These are phyloP conservation scores for Umbelopsis sp. DNA, from an alignment of 192 early-diverging fungal species.

Conservation along the genomic window DNA sequence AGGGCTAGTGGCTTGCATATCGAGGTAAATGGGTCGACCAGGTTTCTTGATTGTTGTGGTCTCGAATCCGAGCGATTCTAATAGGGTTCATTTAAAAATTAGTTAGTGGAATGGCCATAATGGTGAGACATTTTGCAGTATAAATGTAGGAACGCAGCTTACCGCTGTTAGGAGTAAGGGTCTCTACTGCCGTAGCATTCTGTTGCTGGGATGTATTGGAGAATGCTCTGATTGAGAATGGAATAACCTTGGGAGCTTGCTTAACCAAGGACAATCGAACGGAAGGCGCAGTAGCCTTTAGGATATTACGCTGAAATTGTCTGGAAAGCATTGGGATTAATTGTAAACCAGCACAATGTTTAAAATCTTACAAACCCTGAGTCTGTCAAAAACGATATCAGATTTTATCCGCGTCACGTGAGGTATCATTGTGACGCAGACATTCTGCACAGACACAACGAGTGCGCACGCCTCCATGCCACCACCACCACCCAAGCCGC, in stretches of 20 bases:
- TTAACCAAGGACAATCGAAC: background rate
- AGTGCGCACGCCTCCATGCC: too few species aligned
- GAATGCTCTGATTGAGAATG: background rate
- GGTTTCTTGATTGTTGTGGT: slow-evolving; percentile 36
- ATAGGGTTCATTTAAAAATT: background rate
- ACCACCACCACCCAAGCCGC: too few species aligned
- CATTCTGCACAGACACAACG: too few species aligned
- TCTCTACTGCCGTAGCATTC: background rate
- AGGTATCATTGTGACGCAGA: too few species aligned
- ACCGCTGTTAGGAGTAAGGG: background rate
- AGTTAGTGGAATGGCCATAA: background rate
- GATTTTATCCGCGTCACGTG: background rate
- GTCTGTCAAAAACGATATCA: slow-evolving; percentile 6
- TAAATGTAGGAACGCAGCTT: background rate
- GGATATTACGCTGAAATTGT: slow-evolving; percentile 14
- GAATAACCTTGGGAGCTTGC: background rate
- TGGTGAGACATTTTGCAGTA: background rate
- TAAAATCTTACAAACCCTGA: background rate
- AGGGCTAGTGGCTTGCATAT: slow-evolving; percentile 93
- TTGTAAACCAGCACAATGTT: background rate
- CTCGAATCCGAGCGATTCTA: slow-evolving; percentile 59
- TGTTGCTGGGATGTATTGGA: background rate
- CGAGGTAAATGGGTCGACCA: slow-evolving; percentile 86
- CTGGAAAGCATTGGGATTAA: background rate
- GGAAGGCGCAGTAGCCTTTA: background rate